Conservation (phyloP, 2,329 filamentous ascomycete species). For the Colletotrichum shisoi region DNA sequence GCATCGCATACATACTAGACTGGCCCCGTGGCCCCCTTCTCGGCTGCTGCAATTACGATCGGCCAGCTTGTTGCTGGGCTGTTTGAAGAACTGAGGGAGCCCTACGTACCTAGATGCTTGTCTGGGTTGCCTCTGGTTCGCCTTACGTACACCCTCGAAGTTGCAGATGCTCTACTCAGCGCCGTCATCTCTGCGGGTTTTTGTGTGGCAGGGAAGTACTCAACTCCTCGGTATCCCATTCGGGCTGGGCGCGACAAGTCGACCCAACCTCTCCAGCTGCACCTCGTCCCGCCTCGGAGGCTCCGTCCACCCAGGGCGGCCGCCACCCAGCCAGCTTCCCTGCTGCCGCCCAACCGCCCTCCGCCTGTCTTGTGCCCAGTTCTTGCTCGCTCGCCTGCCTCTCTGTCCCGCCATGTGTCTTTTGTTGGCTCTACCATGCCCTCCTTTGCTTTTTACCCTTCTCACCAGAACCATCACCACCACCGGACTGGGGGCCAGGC, state of each 20-base stretch:
- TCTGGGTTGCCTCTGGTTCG: slow-evolving; percentile 25
- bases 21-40: not conserved
- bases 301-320: slow-evolving; percentile 33
- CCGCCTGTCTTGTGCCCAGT: slow-evolving; percentile 17
- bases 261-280: slow-evolving; percentile 34
- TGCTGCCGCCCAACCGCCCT: slow-evolving; percentile 36
- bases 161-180: not conserved
- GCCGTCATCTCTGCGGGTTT: slow-evolving; percentile 4
- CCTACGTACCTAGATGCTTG: slow-evolving; percentile 9
- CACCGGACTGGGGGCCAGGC: not conserved
- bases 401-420: slow-evolving; percentile 4
- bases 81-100: not conserved
- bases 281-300: slow-evolving; percentile 30
- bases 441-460: slow-evolving; percentile 8
- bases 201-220: slow-evolving; percentile 21
- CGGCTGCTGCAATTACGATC: slow-evolving; percentile 16
- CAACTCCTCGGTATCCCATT: slow-evolving; percentile 31
- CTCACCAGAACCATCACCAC: slow-evolving; percentile 6
- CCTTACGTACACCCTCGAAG: slow-evolving; percentile 20
- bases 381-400: not conserved
- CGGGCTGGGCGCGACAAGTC: slow-evolving; percentile 17
- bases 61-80: not conserved
- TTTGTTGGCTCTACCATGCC: slow-evolving; percentile 16
- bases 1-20: not conserved
- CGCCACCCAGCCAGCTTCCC: slow-evolving; percentile 35